These are phyloP conservation scores for Lactarius vividus DNA, from an alignment of 768 basidiomycete species.

Conservation along the genomic window DNA sequence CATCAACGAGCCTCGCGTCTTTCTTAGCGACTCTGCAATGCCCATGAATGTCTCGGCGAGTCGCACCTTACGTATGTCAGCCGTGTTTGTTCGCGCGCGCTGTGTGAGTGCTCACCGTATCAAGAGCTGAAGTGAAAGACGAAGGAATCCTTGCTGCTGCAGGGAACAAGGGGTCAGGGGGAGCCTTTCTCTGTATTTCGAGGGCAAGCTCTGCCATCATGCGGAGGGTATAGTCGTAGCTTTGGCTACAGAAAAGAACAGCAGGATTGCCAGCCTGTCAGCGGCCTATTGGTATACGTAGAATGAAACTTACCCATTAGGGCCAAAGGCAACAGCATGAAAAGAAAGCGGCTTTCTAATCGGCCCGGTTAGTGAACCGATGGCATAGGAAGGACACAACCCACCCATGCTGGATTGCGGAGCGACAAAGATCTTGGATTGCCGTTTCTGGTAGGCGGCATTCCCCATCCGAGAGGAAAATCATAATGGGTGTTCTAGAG, in stretches of 20 bases:
- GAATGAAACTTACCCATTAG: conserved; percentile 35
- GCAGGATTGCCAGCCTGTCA: conserved; percentile 38
- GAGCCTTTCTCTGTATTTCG: conserved; percentile 44
- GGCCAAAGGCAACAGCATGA: conserved; percentile 50
- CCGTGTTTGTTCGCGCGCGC: background rate
- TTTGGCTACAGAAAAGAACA: conserved; percentile 49
- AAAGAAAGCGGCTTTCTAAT: conserved; percentile 54
- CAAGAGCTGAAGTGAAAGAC: conserved; percentile 28
- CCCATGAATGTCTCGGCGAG: conserved; percentile 55
- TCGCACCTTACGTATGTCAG: conserved; percentile 39
- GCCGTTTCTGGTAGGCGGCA: conserved; percentile 31
- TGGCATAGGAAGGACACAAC: background rate
- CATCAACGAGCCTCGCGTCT: conserved; percentile 50
- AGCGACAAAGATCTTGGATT: conserved; percentile 42
- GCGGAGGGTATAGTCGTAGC: conserved; percentile 33
- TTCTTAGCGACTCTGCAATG: conserved; percentile 32
- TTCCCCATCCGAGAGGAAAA: background rate
- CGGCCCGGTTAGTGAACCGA: background rate
- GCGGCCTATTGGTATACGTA: background rate
- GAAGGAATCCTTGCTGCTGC: background rate
- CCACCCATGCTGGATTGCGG: conserved; percentile 48
- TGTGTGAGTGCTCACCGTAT: background rate
- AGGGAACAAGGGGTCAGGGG: conserved; percentile 36
- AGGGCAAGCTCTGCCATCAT: conserved; percentile 51
- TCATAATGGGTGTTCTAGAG: background rate